A percentile compares a stretch with the other conserved stretches of the same genome.
These are phyloP conservation scores for Sarcodon aspratus DNA, from an alignment of 768 basidiomycete species.

Conservation along the genomic window DNA sequence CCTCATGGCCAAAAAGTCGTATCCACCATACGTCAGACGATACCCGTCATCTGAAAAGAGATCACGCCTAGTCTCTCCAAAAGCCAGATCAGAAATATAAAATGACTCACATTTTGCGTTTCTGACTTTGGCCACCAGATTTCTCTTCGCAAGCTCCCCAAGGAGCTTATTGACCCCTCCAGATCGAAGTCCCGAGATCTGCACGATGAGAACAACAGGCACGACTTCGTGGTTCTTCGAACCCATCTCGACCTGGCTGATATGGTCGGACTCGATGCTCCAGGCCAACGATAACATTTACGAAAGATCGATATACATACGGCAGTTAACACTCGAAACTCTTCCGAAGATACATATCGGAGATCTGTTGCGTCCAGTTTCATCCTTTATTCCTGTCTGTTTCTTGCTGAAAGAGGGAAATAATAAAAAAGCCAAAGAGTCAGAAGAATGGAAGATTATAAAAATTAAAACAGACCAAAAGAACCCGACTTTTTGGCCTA, in stretches of 20 bases:
- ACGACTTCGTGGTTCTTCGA: conserved; percentile 98
- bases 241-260: conserved; percentile 82
- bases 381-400: conserved; percentile 33
- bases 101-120: conserved; percentile 77
- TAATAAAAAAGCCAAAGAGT: too few species aligned
- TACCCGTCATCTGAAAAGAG: conserved; percentile 80
- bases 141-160: conserved; percentile 84
- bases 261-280: background rate
- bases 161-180: conserved; percentile 93
- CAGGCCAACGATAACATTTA: background rate
- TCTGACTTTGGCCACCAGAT: conserved; percentile 80
- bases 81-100: background rate
- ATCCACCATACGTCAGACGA: conserved; percentile 95
- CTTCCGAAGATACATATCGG: conserved; percentile 83
- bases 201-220: conserved; percentile 77
- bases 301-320: conserved; percentile 25
- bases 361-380: conserved; percentile 93
- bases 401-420: too few species aligned
- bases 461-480: too few species aligned
- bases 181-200: conserved; percentile 84
- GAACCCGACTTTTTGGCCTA: too few species aligned
- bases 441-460: too few species aligned
- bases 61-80: background rate
- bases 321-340: conserved; percentile 94
- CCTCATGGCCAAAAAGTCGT: conserved; percentile 91